Conservation (phyloP, 139 green algal genomes). For the Dunaliella sp. region DNA sequence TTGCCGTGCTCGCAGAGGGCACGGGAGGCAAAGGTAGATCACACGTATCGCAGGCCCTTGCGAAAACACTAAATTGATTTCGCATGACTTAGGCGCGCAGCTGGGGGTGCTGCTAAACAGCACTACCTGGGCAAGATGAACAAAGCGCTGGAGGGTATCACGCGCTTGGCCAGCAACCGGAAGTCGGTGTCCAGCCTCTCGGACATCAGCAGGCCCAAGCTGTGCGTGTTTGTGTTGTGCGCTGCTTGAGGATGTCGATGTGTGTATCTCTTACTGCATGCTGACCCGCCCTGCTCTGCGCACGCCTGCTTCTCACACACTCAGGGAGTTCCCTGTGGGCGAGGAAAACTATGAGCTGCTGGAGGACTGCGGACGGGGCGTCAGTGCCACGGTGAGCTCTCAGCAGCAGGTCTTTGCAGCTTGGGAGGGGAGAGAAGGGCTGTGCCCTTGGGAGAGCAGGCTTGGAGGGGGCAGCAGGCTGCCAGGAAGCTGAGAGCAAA, state of each 20-base stretch:
- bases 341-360: conserved; percentile 82
- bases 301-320: too few species aligned
- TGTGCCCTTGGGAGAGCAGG: not conserved
- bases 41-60: too few species aligned
- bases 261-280: too few species aligned
- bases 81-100: too few species aligned
- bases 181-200: conserved; percentile 43
- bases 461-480: too few species aligned
- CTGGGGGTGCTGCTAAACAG: too few species aligned
- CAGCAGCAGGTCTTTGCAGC: too few species aligned
- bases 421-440: not conserved
- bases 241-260: not conserved
- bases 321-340: conserved; percentile 81
- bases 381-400: conserved; percentile 89
- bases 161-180: conserved; percentile 10
- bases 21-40: too few species aligned
- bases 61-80: too few species aligned
- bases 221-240: not conserved
- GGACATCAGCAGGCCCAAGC: conserved; percentile 23
- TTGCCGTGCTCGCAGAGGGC: too few species aligned
- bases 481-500: too few species aligned
- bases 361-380: conserved; percentile 90
- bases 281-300: too few species aligned
- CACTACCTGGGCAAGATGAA: conserved; percentile 21
- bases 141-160: conserved; percentile 21